Evolutionary conservation across 164 flowering plant species (phyloP).

Genomic region (Akebia trifoliata): DNA sequence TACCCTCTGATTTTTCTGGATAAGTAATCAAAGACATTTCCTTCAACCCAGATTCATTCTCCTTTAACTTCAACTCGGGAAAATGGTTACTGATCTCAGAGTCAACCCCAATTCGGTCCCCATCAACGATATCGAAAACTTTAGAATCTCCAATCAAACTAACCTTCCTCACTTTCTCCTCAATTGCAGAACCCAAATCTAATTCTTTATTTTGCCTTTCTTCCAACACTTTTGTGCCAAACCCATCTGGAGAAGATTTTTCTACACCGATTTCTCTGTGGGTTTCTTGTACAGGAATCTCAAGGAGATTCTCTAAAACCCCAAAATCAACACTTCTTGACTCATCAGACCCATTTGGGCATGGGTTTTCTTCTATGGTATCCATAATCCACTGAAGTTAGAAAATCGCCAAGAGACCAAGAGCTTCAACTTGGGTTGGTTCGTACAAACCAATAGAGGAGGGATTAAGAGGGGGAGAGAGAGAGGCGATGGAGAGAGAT

Average conservation of each 20-base stretch:
- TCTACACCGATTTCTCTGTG: not conserved
- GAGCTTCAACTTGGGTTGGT: conserved; percentile 27
- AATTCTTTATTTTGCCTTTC: conserved; percentile 8
- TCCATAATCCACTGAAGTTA: conserved; percentile 42
- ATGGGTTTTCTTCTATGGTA: conserved; percentile 14
- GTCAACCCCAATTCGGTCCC: not conserved
- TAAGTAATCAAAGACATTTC: not conserved
- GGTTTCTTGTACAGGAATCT: no score
- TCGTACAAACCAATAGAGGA: conserved; percentile 11
- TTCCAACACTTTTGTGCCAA: conserved; percentile 7
- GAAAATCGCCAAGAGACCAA: conserved; percentile 16
- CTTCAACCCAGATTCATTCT: not conserved
- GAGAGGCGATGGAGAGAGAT: no score
- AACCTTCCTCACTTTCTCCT: conserved; percentile 44
- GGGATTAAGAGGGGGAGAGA: conserved; percentile 8
- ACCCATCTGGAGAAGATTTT: conserved; percentile 6
- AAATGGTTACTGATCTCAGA: not conserved
- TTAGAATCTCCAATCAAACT: conserved; percentile 36
- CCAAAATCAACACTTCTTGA: conserved; percentile 11
- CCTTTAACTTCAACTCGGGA: not conserved
- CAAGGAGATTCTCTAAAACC: conserved; percentile 16
- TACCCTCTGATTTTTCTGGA: not conserved
- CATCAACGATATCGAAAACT: not conserved
- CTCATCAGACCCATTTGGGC: conserved; percentile 12
- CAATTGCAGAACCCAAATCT: conserved; percentile 27